phyloP scores from a whole-genome alignment of 1,284 basidiomycete genomes.

The Leucocoprinus gongylophorus region DNA sequence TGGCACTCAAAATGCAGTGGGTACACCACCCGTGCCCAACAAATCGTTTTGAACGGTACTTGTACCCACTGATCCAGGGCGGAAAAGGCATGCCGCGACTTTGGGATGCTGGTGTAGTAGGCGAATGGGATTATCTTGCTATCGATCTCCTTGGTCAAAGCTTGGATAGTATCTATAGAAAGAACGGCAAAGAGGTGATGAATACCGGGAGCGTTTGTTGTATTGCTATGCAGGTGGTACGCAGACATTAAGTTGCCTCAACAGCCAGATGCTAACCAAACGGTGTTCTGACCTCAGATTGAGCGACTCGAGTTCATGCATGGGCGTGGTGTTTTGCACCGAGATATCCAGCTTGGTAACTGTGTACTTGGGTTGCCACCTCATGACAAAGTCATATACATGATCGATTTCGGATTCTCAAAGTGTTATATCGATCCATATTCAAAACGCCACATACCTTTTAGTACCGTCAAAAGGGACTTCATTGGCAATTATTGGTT shows the following conservation, averaged over 20 bases:
- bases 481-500: conserved; percentile 82
- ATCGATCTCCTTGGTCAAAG: conserved; percentile 67
- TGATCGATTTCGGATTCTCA: conserved; percentile 80
- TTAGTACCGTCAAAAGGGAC: conserved; percentile 57
- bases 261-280: not conserved
- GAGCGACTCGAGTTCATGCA: conserved; percentile 66
- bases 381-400: conserved; percentile 56
- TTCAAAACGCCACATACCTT: conserved; percentile 59
- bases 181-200: conserved; percentile 48
- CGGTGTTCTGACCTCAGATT: conserved; percentile 39
- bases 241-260: conserved; percentile 16
- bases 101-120: conserved; percentile 52
- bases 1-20: conserved; percentile 66
- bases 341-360: conserved; percentile 73
- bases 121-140: conserved; percentile 64
- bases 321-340: conserved; percentile 58
- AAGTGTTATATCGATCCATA: conserved; percentile 62
- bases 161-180: conserved; percentile 53
- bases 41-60: conserved; percentile 57
- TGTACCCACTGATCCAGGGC: conserved; percentile 67
- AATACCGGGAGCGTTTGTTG: conserved; percentile 64
- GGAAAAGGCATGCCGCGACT: conserved; percentile 66
- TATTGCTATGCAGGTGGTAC: conserved; percentile 68
- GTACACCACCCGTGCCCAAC: conserved; percentile 66
- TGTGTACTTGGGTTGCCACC: conserved; percentile 54